phyloP scores from a whole-genome alignment of 345 rosid species.

The Hirschfeldia incana region DNA sequence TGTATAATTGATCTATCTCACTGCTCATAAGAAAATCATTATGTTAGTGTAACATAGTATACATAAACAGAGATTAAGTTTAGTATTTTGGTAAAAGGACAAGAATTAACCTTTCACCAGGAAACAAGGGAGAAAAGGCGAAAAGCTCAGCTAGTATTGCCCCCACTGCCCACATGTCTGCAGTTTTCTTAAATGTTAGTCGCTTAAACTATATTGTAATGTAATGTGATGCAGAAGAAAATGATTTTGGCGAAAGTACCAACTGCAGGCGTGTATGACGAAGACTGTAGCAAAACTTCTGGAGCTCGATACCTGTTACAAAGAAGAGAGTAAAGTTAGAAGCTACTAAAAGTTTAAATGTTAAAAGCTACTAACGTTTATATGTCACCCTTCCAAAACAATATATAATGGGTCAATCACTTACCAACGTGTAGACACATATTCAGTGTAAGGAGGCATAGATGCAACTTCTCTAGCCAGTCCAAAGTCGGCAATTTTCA shows the following conservation, averaged over 20 bases:
- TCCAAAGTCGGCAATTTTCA: constrained; percentile 96
- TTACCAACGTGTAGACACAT: constrained; percentile 96
- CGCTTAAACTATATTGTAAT: not conserved
- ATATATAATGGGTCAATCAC: constrained; percentile 16
- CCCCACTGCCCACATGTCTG: constrained; percentile 99
- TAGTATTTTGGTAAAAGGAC: not conserved
- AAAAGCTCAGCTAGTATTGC: constrained; percentile 92
- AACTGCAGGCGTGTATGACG: constrained; percentile 84
- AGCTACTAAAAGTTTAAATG: not conserved
- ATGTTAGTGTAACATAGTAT: not conserved
- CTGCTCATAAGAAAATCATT: constrained; percentile 42
- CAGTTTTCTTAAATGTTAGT: constrained; percentile 22
- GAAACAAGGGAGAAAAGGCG: constrained; percentile 81
- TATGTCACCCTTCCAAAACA: too few relatives aligned
- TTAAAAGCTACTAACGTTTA: too few relatives aligned
- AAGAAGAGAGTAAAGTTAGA: not conserved
- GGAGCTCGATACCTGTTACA: constrained; percentile 89
- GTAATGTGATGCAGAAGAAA: not conserved
- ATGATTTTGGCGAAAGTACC: constrained; percentile 45
- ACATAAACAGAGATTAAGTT: not conserved
- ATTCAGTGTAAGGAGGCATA: constrained; percentile 92
- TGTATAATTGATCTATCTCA: constrained; percentile 88
- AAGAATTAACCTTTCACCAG: constrained; percentile 81
- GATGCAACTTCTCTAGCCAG: constrained; percentile 93
- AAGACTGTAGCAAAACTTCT: constrained; percentile 85